Conservation (phyloP, 768 basidiomycete species). For the Russula virescens region DNA sequence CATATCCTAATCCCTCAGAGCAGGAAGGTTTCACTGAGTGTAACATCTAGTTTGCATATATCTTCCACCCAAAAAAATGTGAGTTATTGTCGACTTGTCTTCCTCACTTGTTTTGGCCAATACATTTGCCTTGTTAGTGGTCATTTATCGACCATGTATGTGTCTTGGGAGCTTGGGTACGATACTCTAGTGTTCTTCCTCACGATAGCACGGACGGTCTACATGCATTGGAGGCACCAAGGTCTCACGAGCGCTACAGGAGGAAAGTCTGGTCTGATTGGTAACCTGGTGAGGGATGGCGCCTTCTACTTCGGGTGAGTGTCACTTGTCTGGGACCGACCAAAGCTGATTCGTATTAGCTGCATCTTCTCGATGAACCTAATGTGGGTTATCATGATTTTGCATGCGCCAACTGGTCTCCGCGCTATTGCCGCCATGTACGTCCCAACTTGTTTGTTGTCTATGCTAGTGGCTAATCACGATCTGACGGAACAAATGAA, state of each 20-base stretch:
- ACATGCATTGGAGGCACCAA: conserved; percentile 20
- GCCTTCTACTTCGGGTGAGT: conserved; percentile 23
- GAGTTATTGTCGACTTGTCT: neutral
- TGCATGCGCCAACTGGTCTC: conserved; percentile 23
- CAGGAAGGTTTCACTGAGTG: neutral
- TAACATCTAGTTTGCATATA: conserved; percentile 21
- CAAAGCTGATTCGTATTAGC: neutral
- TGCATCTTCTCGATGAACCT: conserved; percentile 23
- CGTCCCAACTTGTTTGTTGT: neutral
- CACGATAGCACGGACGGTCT: conserved; percentile 20
- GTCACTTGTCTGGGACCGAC: neutral
- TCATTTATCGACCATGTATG: conserved; percentile 19
- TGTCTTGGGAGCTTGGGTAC: conserved; percentile 23
- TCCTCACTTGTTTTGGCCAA: neutral
- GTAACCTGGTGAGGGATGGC: conserved; percentile 17
- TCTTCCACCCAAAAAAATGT: conserved; percentile 19
- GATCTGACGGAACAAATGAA: neutral
- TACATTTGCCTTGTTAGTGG: conserved; percentile 3
- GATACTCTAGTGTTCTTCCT: conserved; percentile 22
- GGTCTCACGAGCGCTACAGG: neutral
- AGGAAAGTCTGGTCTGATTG: neutral
- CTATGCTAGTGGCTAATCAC: neutral
- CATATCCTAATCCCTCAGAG: neutral
- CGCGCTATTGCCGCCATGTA: conserved; percentile 22
- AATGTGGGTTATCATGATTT: conserved; percentile 23